Conservation (phyloP, 768 basidiomycete species). For the Leccinellum luteum region DNA sequence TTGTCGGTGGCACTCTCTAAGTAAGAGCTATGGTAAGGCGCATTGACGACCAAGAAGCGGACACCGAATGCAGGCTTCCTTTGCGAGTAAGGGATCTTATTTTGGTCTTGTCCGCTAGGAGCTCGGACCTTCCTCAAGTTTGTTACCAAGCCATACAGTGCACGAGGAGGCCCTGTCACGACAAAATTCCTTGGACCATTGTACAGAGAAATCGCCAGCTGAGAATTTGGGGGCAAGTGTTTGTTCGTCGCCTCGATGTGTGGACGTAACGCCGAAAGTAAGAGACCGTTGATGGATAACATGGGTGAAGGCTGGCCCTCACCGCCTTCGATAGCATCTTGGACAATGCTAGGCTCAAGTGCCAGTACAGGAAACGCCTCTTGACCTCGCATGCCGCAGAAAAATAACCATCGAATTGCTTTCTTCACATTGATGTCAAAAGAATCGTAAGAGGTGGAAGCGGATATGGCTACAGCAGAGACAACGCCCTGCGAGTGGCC, state of each 20-base stretch:
- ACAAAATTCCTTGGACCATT: slow-evolving; percentile 92
- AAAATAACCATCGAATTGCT: slow-evolving; percentile 91
- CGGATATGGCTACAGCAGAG: slow-evolving; percentile 86
- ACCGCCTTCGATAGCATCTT: slow-evolving; percentile 86
- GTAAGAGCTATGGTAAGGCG: slow-evolving; percentile 94
- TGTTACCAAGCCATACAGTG: slow-evolving; percentile 93
- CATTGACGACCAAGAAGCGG: slow-evolving; percentile 93
- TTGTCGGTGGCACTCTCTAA: slow-evolving; percentile 72
- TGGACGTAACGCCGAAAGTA: slow-evolving; percentile 68
- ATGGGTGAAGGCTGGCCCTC: slow-evolving; percentile 94
- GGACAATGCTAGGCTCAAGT: slow-evolving; percentile 82
- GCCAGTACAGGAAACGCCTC: slow-evolving; percentile 91
- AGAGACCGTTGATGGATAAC: slow-evolving; percentile 85
- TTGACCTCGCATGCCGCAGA: slow-evolving; percentile 89
- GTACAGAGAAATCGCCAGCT: slow-evolving; percentile 83
- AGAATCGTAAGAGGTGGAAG: slow-evolving; percentile 71
- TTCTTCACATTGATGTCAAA: slow-evolving; percentile 76
- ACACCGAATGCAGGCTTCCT: slow-evolving; percentile 90
- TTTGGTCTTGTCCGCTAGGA: slow-evolving; percentile 84
- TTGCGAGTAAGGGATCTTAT: slow-evolving; percentile 91
- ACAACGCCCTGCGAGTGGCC: slow-evolving; percentile 98
- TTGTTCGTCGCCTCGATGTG: slow-evolving; percentile 88
- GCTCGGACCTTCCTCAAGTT: slow-evolving; percentile 89
- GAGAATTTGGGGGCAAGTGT: slow-evolving; percentile 74
- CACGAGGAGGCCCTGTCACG: slow-evolving; percentile 86